Evolutionary conservation across 805 yeast species (phyloP), one percentile per base, ranked within the genome.

Genomic region (Saitoella complicata): DNA sequence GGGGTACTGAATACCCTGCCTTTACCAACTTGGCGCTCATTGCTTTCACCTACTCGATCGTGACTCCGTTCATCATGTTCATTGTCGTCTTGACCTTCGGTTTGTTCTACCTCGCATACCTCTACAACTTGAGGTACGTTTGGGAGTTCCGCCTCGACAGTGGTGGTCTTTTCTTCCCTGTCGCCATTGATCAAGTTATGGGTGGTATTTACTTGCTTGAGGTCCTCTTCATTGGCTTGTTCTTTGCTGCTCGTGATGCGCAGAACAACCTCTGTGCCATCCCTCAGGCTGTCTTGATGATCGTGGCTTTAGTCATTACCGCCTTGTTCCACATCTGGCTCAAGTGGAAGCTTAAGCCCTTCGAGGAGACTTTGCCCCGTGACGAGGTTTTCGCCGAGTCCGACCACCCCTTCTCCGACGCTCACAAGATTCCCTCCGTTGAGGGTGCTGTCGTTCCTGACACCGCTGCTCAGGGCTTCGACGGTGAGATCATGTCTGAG

Each of bases 121-220:
- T 79, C 55, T 79, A 88, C 70, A 86, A 80, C 61, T 66, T 82
- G 53, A 70, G 78, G 31, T 88, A 83, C 62, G 78, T 81, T 30
- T 71, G 66, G 50, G 68, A 70, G 40, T 85, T 79, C 53, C 66
- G 77, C 13, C 68, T 82, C 12, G 94, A 87, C 56, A 66, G 76
- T 12, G 71, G 88, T 56, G 98, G 98, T 44, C 65, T 70, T 42
- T 78, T 80, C 65, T 91, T 85, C 59, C 91, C 95, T 49, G 74
- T 83, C 49, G 95, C 96, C 1, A 61, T 88, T 43, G 81, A 76
- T 67, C 96, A 88, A 64, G 79, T 93, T 0, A 71, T 88, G 58
- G 78, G 78, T 37, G 98, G 98, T 46, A 61, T 91, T 39, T 88
- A 88, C 60, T 60, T 88, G 39, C 94, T 94, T 36, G 87, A 88